A percentile compares a stretch with the other conserved stretches of the same genome.
phyloP scores from a whole-genome alignment of 1,139 yeast species.

The Magnusiomyces fungicola region DNA sequence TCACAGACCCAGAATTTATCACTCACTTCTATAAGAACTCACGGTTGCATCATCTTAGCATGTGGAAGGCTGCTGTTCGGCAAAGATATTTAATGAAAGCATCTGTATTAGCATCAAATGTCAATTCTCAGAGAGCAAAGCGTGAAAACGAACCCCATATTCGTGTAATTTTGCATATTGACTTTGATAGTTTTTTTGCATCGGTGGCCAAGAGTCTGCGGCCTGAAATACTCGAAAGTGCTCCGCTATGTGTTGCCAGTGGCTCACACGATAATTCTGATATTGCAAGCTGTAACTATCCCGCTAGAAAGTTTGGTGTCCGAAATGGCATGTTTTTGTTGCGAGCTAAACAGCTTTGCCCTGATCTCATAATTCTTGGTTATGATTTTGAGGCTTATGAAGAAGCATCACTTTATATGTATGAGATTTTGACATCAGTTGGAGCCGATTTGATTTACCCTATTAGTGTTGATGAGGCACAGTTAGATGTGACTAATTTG shows the following conservation, averaged over 20 bases:
- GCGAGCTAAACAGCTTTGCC: conserved; percentile 56
- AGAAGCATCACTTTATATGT: conserved; percentile 48
- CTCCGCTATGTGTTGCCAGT: conserved; percentile 79
- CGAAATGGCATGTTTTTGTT: conserved; percentile 86
- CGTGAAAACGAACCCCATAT: neutral
- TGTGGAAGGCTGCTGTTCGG: conserved; percentile 76
- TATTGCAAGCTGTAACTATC: conserved; percentile 88
- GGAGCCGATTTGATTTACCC: conserved; percentile 63
- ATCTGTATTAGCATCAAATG: neutral
- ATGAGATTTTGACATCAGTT: conserved; percentile 35
- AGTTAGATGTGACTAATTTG: conserved; percentile 51
- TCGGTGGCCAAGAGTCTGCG: conserved; percentile 56
- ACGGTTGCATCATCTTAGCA: conserved; percentile 77
- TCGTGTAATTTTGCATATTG: conserved; percentile 60
- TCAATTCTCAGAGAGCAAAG: neutral
- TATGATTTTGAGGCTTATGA: conserved; percentile 72
- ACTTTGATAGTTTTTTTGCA: conserved; percentile 92
- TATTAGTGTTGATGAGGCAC: conserved; percentile 85
- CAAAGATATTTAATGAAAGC: conserved; percentile 44
- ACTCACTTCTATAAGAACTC: conserved; percentile 68
- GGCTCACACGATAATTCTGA: conserved; percentile 59
- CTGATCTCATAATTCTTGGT: conserved; percentile 56
- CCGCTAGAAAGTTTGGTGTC: conserved; percentile 67
- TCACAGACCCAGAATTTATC: conserved; percentile 61
- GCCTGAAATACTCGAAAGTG: conserved; percentile 40